Evolutionary conservation across 805 yeast species (phyloP), one percentile per base, ranked within the genome.

Genomic region (Starmerella sirachaensis): DNA sequence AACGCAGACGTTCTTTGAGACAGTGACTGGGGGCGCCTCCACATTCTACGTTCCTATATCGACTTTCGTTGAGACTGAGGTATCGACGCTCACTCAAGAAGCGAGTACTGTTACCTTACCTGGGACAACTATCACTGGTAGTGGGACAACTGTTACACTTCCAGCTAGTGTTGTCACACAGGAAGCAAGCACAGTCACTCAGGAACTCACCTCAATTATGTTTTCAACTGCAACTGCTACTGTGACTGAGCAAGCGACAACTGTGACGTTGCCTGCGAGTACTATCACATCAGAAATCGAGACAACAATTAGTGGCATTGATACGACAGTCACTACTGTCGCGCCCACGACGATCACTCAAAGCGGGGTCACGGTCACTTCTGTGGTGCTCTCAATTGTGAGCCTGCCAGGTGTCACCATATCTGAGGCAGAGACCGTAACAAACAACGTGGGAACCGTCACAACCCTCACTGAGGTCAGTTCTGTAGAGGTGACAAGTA

Each of bases 1-100:
- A 23, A 42, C 46, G 1, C 24, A 32, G 25, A 42, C 46, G 4
- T 38, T 16, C 35, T 38, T 29, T 16, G 33, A 25, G 11, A 42
- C 46, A 1, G 41, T 37, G 10, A 37, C 41, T 6, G 46, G 40
- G 1, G 37, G 14, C 1, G 38, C 25, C 3, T 35, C 41, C 9
- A 34, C 40, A 4, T 11, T 33, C 18, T 37, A 36, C 24, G 47
- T 37, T 5, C 43, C 47, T 3, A 13, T 28, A 8, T 43, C n/a
- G n/a, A n/a, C 45, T 12, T 17, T 26, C 5, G 23, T 31, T 3
- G 5, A n/a, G n/a, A 40, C 40, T 5, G n/a, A 18, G 5, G 9
- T 11, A 14, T 6, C 16, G 28, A 33, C 38, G 4, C 24, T 25
- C 21, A 17, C 36, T 4, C 28, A 16, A 18, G 17, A 13, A n/a